These are phyloP conservation scores for Botrytis galanthina DNA, from an alignment of 2,329 filamentous ascomycete genomes.

Conservation along the genomic window DNA sequence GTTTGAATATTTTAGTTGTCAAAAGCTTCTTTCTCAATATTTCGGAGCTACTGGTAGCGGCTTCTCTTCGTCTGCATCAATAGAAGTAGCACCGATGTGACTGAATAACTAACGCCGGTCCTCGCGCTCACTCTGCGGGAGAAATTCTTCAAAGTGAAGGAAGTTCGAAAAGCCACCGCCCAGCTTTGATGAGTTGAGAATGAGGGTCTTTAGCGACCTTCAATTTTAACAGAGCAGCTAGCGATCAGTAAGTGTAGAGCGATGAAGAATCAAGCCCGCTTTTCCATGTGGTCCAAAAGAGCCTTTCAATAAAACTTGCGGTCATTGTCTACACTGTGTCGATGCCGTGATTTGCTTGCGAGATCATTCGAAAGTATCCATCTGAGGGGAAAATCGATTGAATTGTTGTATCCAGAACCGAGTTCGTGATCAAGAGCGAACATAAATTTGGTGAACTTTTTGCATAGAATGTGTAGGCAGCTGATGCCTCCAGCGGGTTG, in stretches of 20 bases:
- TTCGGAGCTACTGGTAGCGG: fast-evolving
- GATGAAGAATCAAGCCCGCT: background rate
- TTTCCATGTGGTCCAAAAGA: background rate
- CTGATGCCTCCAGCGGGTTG: too few relatives aligned
- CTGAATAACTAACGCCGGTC: background rate
- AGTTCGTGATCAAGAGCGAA: too few relatives aligned
- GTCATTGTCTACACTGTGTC: background rate
- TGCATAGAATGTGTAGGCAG: too few relatives aligned
- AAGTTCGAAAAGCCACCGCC: too few relatives aligned
- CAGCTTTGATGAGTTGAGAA: background rate
- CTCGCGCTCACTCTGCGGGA: background rate
- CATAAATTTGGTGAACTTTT: too few relatives aligned
- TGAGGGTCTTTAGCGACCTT: background rate
- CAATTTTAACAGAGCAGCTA: background rate
- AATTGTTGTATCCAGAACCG: too few relatives aligned
- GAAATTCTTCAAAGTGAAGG: background rate
- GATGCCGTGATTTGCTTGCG: background rate
- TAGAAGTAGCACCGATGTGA: background rate
- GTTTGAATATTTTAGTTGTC: background rate
- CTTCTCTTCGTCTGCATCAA: background rate
- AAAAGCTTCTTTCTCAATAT: background rate
- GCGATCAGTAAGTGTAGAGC: background rate
- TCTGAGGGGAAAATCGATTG: too few relatives aligned
- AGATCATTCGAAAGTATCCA: background rate
- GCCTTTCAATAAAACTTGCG: fast-evolving